Base-by-base conservation (phyloP, 2,329 filamentous ascomycete species). In the Xylariaceae sp. region DNA sequence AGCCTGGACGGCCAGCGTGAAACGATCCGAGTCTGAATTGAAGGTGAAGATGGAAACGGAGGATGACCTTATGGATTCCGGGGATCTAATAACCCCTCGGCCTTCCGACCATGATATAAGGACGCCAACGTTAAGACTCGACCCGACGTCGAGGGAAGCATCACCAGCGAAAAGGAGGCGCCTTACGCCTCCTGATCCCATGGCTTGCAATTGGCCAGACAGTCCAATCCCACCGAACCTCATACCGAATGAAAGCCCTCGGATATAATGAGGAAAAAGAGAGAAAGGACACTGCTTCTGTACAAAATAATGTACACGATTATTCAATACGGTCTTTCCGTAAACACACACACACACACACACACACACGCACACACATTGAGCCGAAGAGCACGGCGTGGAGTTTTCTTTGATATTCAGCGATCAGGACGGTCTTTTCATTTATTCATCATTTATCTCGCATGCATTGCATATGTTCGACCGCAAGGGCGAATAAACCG, bases 181-280 rank as follows among this genome's bases (percentile, higher is more conserved):
- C 40, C 60, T 70, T 27, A 65, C 62, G 4, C 69, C 66, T 6
- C 60, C 65, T 45, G 63, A 67, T n/a, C 50, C 62, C 2, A 64
- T 65, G 29, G 65, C 66, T 19, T 66, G 67, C 27, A 65, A 53
- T 30, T 61, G 68, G 53, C 63, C 66, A 52, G 71, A 74, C 31
- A 71, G 70, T 26, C 71, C 71, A 5, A 67, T 72, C 30, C 70
- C 70, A 1, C 65, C 68, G 4, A 67, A 68, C 44, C 50, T 70
- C 47, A 57, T 65, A 44, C 58, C 50, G n/a, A 45, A 51, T 56
- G 19, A 19, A 19, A 19, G 19, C 19, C 19, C 19, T 19, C 19
- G 19, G 19, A 19, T 19, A 19, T 19, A 19, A 19, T 19, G 19
- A 19, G 19, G 19, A 19, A 19, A 19, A 19, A 19, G 19, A 19